Conservation (phyloP, 139 green algal species). For the Pseudopediastrum boryanum region DNA sequence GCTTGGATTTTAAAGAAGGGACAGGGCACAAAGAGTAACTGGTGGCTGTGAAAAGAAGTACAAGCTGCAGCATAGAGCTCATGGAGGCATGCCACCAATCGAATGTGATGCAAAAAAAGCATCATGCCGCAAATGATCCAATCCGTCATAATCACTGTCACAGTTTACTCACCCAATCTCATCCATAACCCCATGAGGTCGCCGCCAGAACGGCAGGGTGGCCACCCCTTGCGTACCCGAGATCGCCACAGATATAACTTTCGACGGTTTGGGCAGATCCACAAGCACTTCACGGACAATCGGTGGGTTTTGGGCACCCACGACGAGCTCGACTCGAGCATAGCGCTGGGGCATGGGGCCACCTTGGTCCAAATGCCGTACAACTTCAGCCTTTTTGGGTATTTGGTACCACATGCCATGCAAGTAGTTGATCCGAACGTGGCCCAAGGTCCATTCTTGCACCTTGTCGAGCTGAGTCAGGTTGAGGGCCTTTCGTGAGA, state of each 20-base stretch:
- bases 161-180: slow-evolving; percentile 22
- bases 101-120: no score
- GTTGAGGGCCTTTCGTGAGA: background rate
- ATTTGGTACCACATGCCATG: slow-evolving; percentile 36
- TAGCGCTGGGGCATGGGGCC: slow-evolving; percentile 4
- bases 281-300: slow-evolving; percentile 32
- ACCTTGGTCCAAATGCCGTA: slow-evolving; percentile 11
- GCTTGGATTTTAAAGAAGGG: no score
- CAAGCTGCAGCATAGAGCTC: no score
- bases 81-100: no score
- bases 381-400: slow-evolving; percentile 15
- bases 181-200: slow-evolving; percentile 33
- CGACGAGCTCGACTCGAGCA: slow-evolving; percentile 19
- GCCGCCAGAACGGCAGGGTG: slow-evolving; percentile 24
- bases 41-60: no score
- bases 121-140: background rate
- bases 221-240: slow-evolving; percentile 26
- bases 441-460: background rate
- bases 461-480: slow-evolving; percentile 3
- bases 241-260: no score
- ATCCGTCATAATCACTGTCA: no score
- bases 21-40: no score
- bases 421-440: slow-evolving; percentile 22
- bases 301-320: slow-evolving; percentile 13
- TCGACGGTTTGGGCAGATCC: no score